Evolutionary conservation across 192 early-diverging fungal species (phyloP).

Genomic region (Entomortierella parvispora): DNA sequence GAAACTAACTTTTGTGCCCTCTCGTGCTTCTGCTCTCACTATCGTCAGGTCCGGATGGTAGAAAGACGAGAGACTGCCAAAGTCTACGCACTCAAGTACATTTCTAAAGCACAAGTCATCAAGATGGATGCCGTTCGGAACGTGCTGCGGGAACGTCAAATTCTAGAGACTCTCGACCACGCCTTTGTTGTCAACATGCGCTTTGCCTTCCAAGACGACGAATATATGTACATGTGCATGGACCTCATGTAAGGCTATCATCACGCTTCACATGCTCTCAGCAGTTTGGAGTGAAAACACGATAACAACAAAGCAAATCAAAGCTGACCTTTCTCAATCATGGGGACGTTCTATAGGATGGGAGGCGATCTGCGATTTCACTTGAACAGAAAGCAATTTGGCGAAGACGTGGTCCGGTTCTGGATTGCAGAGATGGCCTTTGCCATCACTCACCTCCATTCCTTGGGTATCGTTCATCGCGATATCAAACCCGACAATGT

Average conservation of each 20-base stretch:
- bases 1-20: background rate
- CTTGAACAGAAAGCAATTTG: constrained; percentile 71
- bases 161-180: constrained; percentile 82
- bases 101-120: constrained; percentile 87
- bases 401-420: constrained; percentile 82
- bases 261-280: too few relatives aligned
- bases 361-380: constrained; percentile 90
- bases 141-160: constrained; percentile 79
- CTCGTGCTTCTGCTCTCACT: background rate
- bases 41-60: constrained; percentile 79
- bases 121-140: constrained; percentile 87
- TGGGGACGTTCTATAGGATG: too few relatives aligned
- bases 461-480: constrained; percentile 83
- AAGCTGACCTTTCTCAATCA: constrained; percentile 1
- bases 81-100: constrained; percentile 88
- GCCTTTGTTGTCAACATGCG: constrained; percentile 76
- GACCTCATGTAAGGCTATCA: constrained; percentile 78
- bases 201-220: constrained; percentile 92
- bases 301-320: background rate
- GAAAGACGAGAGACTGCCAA: constrained; percentile 75
- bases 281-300: too few relatives aligned
- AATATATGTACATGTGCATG: constrained; percentile 89
- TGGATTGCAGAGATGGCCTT: constrained; percentile 92
- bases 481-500: constrained; percentile 97
- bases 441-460: constrained; percentile 86